Percentiles rank a stretch among this genome's conserved stretches.
phyloP scores from a whole-genome alignment of 2,329 filamentous ascomycete species.

The Aureobasidium sp. region DNA sequence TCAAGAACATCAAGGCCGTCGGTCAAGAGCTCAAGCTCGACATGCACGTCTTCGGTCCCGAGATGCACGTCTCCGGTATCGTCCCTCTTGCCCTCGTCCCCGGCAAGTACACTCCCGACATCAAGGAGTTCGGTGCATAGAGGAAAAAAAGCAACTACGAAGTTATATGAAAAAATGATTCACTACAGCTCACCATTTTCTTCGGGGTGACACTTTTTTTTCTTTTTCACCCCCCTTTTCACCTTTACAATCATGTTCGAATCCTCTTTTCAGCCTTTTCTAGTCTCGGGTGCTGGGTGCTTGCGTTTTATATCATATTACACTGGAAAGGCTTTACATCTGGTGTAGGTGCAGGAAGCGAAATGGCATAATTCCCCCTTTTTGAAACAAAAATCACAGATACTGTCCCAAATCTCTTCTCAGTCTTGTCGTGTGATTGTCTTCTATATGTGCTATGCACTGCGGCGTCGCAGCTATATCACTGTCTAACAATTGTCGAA shows the following conservation, averaged over 20 bases:
- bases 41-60: constrained; percentile 82
- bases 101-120: constrained; percentile 51
- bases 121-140: constrained; percentile 56
- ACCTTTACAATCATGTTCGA: not conserved
- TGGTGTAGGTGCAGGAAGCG: constrained; percentile 15
- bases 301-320: constrained; percentile 13
- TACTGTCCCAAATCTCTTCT: not conserved
- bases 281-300: constrained; percentile 9
- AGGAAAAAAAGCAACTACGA: constrained; percentile 8
- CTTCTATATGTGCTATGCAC: not conserved
- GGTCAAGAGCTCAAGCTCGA: constrained; percentile 89
- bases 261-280: not conserved
- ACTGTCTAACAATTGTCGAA: no score
- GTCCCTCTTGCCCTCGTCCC: constrained; percentile 75
- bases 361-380: constrained; percentile 15
- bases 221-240: not conserved
- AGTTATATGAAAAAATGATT: constrained; percentile 16
- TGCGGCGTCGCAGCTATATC: not conserved
- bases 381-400: constrained; percentile 1
- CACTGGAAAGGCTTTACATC: constrained; percentile 14
- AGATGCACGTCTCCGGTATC: constrained; percentile 89
- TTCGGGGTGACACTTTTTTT: constrained; percentile 7
- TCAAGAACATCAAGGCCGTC: constrained; percentile 99
- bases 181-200: constrained; percentile 5
- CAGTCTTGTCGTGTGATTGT: not conserved